Evolutionary conservation across 192 early-diverging fungal genomes (phyloP).

Genomic region (Cladochytrium replicatum): DNA sequence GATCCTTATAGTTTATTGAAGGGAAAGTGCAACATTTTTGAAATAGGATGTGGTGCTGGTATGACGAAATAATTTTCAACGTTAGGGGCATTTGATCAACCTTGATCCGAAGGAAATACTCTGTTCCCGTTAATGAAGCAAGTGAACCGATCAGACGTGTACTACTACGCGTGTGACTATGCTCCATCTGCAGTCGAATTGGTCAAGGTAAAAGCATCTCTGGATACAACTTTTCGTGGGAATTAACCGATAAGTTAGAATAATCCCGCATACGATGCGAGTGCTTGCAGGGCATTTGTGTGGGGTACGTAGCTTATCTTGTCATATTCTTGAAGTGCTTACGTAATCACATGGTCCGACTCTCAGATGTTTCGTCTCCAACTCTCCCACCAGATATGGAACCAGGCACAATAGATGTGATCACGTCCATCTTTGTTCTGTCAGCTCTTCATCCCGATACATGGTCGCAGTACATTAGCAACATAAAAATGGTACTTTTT

Average conservation of each 20-base stretch:
- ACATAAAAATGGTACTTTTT: slow-evolving; percentile 5
- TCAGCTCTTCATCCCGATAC: slow-evolving; percentile 66
- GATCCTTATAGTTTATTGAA: background rate
- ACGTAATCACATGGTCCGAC: background rate
- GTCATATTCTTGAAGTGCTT: background rate
- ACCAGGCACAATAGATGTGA: slow-evolving; percentile 76
- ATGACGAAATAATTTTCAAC: background rate
- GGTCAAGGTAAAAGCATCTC: slow-evolving; percentile 55
- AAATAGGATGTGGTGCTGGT: slow-evolving; percentile 97
- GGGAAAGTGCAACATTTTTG: slow-evolving; percentile 56
- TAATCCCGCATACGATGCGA: slow-evolving; percentile 52
- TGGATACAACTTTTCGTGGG: background rate
- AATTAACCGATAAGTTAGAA: slow-evolving; percentile 10
- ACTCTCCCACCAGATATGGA: slow-evolving; percentile 62
- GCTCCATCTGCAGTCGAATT: slow-evolving; percentile 81
- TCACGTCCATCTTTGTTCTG: slow-evolving; percentile 91
- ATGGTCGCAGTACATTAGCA: background rate
- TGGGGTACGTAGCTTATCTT: slow-evolving; percentile 46
- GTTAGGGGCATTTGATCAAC: background rate
- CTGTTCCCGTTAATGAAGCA: slow-evolving; percentile 84
- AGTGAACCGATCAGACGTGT: slow-evolving; percentile 54
- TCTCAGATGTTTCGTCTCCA: slow-evolving; percentile 65
- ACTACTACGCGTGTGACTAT: slow-evolving; percentile 91
- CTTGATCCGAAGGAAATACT: slow-evolving; percentile 54
- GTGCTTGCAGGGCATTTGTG: slow-evolving; percentile 78